A percentile compares a stretch with the other conserved stretches of the same genome.
These are phyloP conservation scores for Paramecium sexaurelia DNA, from an alignment of 73 alveolate genomes.

Conservation along the genomic window DNA sequence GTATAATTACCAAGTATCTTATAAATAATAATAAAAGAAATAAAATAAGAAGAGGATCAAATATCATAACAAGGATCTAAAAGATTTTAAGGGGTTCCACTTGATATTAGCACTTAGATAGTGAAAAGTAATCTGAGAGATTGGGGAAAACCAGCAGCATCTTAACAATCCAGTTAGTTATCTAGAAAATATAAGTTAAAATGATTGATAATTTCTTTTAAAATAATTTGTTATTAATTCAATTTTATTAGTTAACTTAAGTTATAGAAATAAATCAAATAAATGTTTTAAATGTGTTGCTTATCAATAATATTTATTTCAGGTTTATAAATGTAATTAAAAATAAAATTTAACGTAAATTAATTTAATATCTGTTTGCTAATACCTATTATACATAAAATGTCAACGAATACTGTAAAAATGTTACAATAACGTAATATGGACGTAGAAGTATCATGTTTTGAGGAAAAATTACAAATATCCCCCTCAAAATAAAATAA, in stretches of 20 bases:
- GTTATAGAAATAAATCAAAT: neutral
- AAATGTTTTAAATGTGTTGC: neutral
- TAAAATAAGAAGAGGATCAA: slow-evolving; percentile 26
- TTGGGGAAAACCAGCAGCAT: slow-evolving; percentile 69
- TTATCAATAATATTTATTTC: neutral
- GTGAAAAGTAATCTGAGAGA: slow-evolving; percentile 67
- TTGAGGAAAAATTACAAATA: neutral
- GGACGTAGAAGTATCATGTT: slow-evolving; percentile 13
- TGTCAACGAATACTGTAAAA: slow-evolving; percentile 24
- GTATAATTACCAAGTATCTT: slow-evolving; percentile 47
- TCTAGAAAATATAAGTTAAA: slow-evolving; percentile 43
- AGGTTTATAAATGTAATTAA: neutral
- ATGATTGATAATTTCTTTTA: neutral
- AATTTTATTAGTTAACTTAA: neutral
- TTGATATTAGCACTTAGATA: slow-evolving; percentile 65
- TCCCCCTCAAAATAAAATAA: slow-evolving; percentile 57
- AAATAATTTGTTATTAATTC: neutral
- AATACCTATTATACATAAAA: neutral
- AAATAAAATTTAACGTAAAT: slow-evolving; percentile 37
- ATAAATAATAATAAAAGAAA: neutral
- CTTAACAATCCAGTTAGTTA: slow-evolving; percentile 24
- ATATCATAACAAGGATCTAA: slow-evolving; percentile 58
- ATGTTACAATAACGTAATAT: slow-evolving; percentile 29
- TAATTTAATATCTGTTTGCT: slow-evolving; percentile 30
- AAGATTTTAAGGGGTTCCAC: slow-evolving; percentile 65